Evolutionary conservation across 1,284 basidiomycete species (phyloP), one percentile per base, ranked within the genome.

Genomic region (Trichosporon coremiiforme): DNA sequence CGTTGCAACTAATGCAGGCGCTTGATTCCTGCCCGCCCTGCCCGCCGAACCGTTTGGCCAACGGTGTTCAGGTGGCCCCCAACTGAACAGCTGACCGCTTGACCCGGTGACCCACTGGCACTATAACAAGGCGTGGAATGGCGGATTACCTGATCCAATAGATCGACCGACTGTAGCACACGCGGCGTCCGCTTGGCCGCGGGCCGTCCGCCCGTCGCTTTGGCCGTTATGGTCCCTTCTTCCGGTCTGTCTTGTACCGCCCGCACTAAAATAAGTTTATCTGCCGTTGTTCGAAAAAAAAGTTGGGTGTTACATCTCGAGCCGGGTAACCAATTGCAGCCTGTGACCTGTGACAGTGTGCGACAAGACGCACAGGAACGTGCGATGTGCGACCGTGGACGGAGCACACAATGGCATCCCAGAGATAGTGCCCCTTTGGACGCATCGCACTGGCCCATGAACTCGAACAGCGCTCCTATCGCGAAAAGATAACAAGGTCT

Each of bases 201-300:
- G 12, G 55, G 13, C 29, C 55, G 2, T 31, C 25, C 29, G 55
- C 55, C 55, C 17, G 3, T 17, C 55, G 55, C 55, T 31, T 9
- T 57, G 55, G 29, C 55, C 55, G 29, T 29, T 31, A 31, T 25
- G 50, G 50, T 17, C n/a, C 20, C 50, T 53, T 22, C 50, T 53
- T 3, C 22, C 50, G 22, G 50, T 20, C 50, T 25, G 50, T 1
- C 50, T n/a, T 17, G 50, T 53, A 25, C 50, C 50, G 50, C 50
- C 50, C 50, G 15, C 55, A 57, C 55, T 31, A 57, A 57, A 53
- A 53, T 53, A 53, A 57, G 55, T 31, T 57, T 57, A 57, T 57
- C 22, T 31, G 55, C 55, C 55, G 25, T 31, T 15, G 15, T 57
- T 57, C 55, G 55, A 57, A 57, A 57, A 57, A 57, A 57, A 57